Evolutionary conservation across 2,329 filamentous ascomycete genomes (phyloP), one percentile per base, ranked within the genome.

Genomic region (Sporothrix brunneoviolacea): DNA sequence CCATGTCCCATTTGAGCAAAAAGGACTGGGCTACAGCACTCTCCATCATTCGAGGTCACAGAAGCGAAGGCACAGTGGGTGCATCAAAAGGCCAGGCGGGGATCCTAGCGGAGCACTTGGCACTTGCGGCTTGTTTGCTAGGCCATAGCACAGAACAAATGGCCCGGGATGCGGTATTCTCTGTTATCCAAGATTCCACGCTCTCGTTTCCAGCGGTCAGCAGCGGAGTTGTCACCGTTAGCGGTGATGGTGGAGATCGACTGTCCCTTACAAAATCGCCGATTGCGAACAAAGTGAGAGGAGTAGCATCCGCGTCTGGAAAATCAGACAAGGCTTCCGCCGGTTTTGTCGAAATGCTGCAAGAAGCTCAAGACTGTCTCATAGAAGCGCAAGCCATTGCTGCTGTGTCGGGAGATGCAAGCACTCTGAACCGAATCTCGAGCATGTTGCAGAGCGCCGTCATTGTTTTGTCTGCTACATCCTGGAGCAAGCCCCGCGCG

Each of bases 181-280:
- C 88, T 16, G 86, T 91, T 9, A 77, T 97, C 15, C 88, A 91
- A 40, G 93, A 98, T 60, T 96, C 93, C 0, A 95, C 90, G 0
- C 83, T 96, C 22, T 94, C 90, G 0, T 85, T 91, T 53, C 89
- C 91, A 1, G 83, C 88, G 0, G 73, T 91, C 33, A 69, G 70
- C 21, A 62, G 67, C 54, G 49, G 53, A 10, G 44, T 13, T 12
- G 6, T 12, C 10, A n/a, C 22, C 1, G 52, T 61, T 15, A 52
- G 58, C 24, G 59, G 68, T 22, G 75, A 75, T 30, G 70, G 68
- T 54, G 56, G 53, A n/a, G 68, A 73, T 38, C 64, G 66, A 27
- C 56, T 62, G 19, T 68, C 68, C 3, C 52, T 65, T 4, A 56
- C 57, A 4, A 68, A 70, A 48, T 64, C 60, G 19, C 59, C 69